A percentile compares a stretch with the other conserved stretches of the same genome.
phyloP scores from a whole-genome alignment of 495 filamentous ascomycete species.

The Elasticomyces elasticus region DNA sequence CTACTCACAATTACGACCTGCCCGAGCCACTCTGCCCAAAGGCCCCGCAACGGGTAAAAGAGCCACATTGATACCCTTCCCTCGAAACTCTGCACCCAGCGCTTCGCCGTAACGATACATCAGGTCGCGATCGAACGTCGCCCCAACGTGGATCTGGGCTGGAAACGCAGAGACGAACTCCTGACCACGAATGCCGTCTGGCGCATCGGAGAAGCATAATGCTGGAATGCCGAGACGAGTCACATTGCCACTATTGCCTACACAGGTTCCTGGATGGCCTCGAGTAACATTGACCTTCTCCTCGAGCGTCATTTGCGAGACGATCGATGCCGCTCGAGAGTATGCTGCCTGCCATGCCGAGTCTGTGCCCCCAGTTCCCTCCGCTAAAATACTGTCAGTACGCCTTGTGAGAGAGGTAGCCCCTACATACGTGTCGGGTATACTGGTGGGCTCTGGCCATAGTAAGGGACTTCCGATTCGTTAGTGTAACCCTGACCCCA shows the following conservation, averaged over 20 bases:
- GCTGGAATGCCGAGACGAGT: background rate
- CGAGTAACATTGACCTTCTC: conserved; percentile 5
- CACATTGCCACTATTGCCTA: background rate
- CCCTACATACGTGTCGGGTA: conserved; percentile 7
- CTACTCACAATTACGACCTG: too few relatives aligned
- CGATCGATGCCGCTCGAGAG: background rate
- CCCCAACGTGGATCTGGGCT: conserved; percentile 70
- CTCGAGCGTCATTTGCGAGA: conserved; percentile 4
- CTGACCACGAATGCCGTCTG: conserved; percentile 55
- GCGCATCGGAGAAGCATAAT: background rate
- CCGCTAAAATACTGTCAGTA: background rate
- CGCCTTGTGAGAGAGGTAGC: background rate
- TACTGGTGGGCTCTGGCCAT: conserved; percentile 8
- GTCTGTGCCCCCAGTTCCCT: background rate
- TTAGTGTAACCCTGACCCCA: conserved; percentile 1
- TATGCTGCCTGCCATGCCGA: background rate
- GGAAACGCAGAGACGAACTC: conserved; percentile 72
- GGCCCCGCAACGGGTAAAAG: conserved; percentile 69
- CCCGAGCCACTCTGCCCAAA: conserved; percentile 62
- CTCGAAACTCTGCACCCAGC: conserved; percentile 57
- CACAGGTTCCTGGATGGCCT: background rate
- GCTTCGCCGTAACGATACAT: conserved; percentile 61
- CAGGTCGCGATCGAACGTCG: conserved; percentile 76
- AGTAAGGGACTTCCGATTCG: conserved; percentile 1
- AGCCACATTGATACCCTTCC: conserved; percentile 64